Evolutionary conservation across 768 basidiomycete species (phyloP), one percentile per base, ranked within the genome.

Genomic region (Lentinus brumalis): DNA sequence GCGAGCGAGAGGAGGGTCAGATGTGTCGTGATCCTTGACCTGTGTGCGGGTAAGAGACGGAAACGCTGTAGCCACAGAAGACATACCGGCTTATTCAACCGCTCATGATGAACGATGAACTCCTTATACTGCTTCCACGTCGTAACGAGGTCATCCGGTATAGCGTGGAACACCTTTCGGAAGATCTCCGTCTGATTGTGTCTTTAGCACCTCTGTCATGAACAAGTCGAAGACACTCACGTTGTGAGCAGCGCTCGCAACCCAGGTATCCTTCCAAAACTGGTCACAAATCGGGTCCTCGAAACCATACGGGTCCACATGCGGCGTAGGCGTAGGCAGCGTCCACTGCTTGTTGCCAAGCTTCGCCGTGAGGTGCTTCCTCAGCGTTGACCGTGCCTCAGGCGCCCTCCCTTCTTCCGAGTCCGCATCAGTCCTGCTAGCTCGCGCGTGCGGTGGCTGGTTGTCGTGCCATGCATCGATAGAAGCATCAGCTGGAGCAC

Each of bases 61-160:
- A 56, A 30, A 50, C 32, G 21, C 3, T 18, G 45, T 18, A 18
- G 46, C n/a, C n/a, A 0, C 40, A 1, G 9, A 42, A 55, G 18
- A 74, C 84, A 62, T 69, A 91, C 92, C 35, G 81, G 82, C 74
- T 85, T 90, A 66, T 81, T 84, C 62, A 92, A 68, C 2, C 90
- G 84, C 62, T 94, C 92, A 49, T 94, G 89, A 69, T 89, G 81
- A 5, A 79, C 73, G 49, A 89, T 76, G 67, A 92, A 98, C 63
- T 96, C 92, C 70, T 88, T 96, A 75, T 89, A 98, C 69, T 94
- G 91, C 69, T 95, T 95, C 96, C 96, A 99, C 0, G 96, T 96
- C 1, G 88, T 89, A 61, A 98, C 85, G 26, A 87, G 79, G 71
- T 99, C 96, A 72, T 98, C 96, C 5, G 97, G 96, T 56, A 96